Evolutionary conservation across 1,284 basidiomycete species (phyloP).

Genomic region (Sphaerobolus stellatus): DNA sequence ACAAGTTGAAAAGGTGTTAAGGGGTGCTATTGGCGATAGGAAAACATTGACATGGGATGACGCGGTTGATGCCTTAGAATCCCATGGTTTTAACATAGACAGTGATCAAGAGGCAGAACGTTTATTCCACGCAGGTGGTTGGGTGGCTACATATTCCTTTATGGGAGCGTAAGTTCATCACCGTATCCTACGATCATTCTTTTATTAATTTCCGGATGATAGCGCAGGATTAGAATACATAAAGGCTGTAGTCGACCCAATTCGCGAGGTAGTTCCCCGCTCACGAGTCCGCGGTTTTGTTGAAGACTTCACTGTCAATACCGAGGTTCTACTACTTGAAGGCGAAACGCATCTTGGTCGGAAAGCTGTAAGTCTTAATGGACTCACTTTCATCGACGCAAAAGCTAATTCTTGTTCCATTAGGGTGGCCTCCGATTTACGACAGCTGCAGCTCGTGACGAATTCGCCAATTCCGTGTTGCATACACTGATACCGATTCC

Average conservation of each 20-base stretch:
- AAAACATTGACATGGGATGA: not conserved
- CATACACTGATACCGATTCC: conserved; percentile 33
- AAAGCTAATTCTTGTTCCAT: not conserved
- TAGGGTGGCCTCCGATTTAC: conserved; percentile 43
- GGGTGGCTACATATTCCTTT: not conserved
- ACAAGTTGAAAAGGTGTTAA: not conserved
- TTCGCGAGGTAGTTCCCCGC: conserved; percentile 35
- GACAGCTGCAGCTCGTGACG: conserved; percentile 27
- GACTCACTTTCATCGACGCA: not conserved
- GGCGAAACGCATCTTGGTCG: conserved; percentile 42
- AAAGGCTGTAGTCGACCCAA: conserved; percentile 40
- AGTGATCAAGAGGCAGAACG: not conserved
- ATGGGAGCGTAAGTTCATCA: not conserved
- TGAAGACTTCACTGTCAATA: conserved; percentile 35
- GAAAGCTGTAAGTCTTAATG: conserved; percentile 37
- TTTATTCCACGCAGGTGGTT: not conserved
- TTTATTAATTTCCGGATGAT: not conserved
- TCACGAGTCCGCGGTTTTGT: conserved; percentile 35
- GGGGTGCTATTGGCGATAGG: not conserved
- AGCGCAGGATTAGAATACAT: conserved; percentile 40
- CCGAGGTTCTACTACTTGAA: conserved; percentile 38
- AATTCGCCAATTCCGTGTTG: conserved; percentile 38
- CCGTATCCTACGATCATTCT: not conserved
- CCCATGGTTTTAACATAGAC: not conserved
- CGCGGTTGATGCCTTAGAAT: not conserved